These are phyloP conservation scores for Trichaptum fuscoviolaceum DNA, from an alignment of 768 basidiomycete species.

Conservation along the genomic window DNA sequence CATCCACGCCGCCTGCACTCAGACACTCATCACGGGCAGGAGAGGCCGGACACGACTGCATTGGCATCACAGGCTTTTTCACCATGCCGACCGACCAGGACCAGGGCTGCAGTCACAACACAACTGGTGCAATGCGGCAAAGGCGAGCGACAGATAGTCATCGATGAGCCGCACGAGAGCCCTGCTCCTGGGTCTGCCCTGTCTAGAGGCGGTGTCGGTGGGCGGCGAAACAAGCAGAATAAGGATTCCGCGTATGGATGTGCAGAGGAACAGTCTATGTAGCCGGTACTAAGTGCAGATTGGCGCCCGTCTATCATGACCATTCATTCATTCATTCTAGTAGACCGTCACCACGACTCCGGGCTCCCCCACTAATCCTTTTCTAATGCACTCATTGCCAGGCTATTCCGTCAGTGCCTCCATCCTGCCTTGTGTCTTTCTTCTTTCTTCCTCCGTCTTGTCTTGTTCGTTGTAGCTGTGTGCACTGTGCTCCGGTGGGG, in stretches of 20 bases:
- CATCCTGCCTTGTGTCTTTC: neutral
- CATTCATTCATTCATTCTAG: neutral
- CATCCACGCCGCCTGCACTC: neutral
- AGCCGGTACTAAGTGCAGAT: neutral
- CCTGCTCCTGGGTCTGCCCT: too few species aligned
- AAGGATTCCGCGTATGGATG: conserved; percentile 1
- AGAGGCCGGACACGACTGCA: neutral
- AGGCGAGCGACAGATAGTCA: too few species aligned
- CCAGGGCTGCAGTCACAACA: neutral
- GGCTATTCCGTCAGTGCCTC: too few species aligned
- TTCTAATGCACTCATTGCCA: neutral
- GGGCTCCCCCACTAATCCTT: neutral
- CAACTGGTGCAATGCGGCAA: too few species aligned
- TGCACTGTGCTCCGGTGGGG: neutral
- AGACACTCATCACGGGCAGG: neutral
- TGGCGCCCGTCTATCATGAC: neutral
- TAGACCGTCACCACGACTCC: neutral
- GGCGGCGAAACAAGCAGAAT: neutral
- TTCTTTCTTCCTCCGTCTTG: neutral
- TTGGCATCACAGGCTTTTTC: neutral
- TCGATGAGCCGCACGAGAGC: too few species aligned
- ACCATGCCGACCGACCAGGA: neutral
- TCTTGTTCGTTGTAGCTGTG: neutral
- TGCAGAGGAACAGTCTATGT: neutral
- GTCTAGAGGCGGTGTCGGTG: too few species aligned